Evolutionary conservation across 306 rosid species (phyloP).

Genomic region (Alnus glutinosa): DNA sequence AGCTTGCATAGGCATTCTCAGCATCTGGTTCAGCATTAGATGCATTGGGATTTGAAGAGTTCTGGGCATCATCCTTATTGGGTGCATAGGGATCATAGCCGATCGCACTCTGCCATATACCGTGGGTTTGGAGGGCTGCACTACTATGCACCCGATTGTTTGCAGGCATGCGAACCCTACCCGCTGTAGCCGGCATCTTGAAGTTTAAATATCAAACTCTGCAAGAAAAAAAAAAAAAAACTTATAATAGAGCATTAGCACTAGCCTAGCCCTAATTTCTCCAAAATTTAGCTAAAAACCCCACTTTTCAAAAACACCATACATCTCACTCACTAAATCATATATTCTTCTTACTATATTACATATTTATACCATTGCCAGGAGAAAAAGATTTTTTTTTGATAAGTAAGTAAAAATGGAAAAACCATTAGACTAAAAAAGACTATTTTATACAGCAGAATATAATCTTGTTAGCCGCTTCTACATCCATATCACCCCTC

Average conservation of each 20-base stretch:
- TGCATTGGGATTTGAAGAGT: conserved; percentile 41
- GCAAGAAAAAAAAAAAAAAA: conserved; percentile 4
- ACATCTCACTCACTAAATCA: no score
- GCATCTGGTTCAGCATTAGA: conserved; percentile 62
- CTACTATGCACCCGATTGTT: conserved; percentile 96
- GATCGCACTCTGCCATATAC: conserved; percentile 97
- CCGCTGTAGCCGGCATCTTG: conserved; percentile 96
- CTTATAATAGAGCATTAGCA: neutral
- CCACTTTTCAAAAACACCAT: no score
- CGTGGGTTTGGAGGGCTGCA: conserved; percentile 97
- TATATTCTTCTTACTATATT: neutral
- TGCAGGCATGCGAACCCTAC: conserved; percentile 99
- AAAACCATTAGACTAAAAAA: neutral
- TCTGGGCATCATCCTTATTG: conserved; percentile 70
- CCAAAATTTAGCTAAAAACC: no score
- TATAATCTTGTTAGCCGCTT: neutral
- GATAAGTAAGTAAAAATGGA: no score
- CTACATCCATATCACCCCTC: neutral
- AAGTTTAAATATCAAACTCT: conserved; percentile 31
- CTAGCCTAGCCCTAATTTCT: no score
- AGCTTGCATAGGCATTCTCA: conserved; percentile 90
- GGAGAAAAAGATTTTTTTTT: neutral
- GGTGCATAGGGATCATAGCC: conserved; percentile 96
- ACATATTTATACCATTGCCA: neutral
- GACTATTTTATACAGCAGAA: neutral